Evolutionary conservation across 176 grass and related monocot species (phyloP).

Genomic region (Poa annua): DNA sequence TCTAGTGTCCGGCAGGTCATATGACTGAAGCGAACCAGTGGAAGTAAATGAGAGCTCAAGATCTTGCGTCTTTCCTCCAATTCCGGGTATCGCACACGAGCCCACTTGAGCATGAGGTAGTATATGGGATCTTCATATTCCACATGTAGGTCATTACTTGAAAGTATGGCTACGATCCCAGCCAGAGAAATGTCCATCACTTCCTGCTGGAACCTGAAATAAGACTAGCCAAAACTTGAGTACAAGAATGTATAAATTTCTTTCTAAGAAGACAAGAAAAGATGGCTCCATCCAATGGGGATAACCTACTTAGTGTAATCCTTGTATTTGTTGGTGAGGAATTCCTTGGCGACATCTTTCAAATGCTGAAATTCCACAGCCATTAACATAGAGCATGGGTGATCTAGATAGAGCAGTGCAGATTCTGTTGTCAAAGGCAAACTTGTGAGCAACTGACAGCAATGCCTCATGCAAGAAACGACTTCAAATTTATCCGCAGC

Average conservation of each 20-base stretch:
- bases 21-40: constrained; percentile 67
- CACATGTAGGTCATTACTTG: neutral
- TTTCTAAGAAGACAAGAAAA: constrained; percentile 4
- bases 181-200: neutral
- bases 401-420: constrained; percentile 86
- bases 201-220: constrained; percentile 38
- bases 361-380: constrained; percentile 63
- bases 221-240: neutral
- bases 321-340: constrained; percentile 61
- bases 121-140: constrained; percentile 66
- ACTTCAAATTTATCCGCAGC: constrained; percentile 96
- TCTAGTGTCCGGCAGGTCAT: constrained; percentile 73
- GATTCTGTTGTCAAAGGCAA: constrained; percentile 82
- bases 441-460: constrained; percentile 82
- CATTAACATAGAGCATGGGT: constrained; percentile 75
- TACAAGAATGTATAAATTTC: neutral
- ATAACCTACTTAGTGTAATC: constrained; percentile 63
- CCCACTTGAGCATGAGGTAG: constrained; percentile 76
- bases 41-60: constrained; percentile 64
- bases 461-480: constrained; percentile 91
- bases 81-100: constrained; percentile 55
- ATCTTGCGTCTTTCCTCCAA: constrained; percentile 72
- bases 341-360: constrained; percentile 68
- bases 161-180: neutral
- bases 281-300: neutral